Evolutionary conservation across 345 rosid species (phyloP).

Genomic region (Syzygium oleosum): DNA sequence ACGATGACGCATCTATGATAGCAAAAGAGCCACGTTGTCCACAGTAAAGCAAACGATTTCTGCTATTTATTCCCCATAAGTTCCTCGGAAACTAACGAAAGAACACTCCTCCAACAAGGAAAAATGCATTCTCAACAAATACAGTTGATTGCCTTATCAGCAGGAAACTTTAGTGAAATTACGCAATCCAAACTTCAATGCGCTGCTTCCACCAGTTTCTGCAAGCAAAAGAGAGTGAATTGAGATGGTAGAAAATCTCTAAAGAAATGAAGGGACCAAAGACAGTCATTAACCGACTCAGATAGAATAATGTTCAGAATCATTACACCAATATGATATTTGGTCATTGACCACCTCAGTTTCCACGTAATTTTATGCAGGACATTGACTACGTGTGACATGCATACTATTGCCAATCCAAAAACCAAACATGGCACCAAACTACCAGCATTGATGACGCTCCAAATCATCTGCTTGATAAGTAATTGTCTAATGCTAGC

Average conservation of each 20-base stretch:
- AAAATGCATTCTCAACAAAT: background rate
- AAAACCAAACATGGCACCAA: background rate
- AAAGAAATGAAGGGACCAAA: background rate
- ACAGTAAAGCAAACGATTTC: background rate
- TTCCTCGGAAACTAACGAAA: background rate
- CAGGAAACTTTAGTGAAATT: slow-evolving; percentile 3
- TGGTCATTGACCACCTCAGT: background rate
- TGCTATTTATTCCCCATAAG: slow-evolving; percentile 1
- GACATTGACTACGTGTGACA: background rate
- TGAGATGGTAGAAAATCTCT: background rate
- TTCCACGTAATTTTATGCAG: background rate
- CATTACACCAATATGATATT: background rate
- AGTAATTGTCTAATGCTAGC: background rate
- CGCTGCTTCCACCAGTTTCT: slow-evolving; percentile 31
- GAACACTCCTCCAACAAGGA: slow-evolving; percentile 13
- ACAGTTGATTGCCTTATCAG: slow-evolving; percentile 8
- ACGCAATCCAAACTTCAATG: slow-evolving; percentile 19
- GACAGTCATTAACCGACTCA: background rate
- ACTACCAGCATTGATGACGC: background rate
- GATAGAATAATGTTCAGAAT: background rate
- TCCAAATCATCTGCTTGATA: background rate
- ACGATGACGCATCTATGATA: background rate
- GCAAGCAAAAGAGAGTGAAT: slow-evolving; percentile 15
- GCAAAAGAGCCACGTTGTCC: background rate
- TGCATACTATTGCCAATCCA: background rate